Percentiles rank a stretch among this genome's conserved stretches.
These are phyloP conservation scores for Cyathus striatus DNA, from an alignment of 768 basidiomycete genomes.

Conservation along the genomic window DNA sequence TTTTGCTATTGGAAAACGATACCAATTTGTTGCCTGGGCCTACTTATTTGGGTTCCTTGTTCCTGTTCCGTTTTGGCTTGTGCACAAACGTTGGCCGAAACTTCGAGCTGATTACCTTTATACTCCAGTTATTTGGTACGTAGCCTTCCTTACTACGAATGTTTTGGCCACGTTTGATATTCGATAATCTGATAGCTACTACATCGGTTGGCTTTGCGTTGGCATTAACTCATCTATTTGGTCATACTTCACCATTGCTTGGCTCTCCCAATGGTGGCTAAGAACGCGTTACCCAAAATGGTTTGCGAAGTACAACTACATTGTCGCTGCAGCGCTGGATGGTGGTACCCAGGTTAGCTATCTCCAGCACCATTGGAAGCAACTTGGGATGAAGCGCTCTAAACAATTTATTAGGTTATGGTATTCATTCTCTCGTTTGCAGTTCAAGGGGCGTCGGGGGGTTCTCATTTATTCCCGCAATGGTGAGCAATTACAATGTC, in stretches of 20 bases:
- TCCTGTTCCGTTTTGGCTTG: constrained; percentile 50
- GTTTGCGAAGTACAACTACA: constrained; percentile 41
- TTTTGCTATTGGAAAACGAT: constrained; percentile 36
- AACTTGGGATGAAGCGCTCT: background rate
- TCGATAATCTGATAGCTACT: constrained; percentile 24
- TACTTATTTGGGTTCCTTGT: constrained; percentile 44
- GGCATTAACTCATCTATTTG: constrained; percentile 44
- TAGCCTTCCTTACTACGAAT: too few species aligned
- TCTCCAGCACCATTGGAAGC: background rate
- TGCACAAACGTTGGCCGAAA: constrained; percentile 38
- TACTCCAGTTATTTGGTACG: constrained; percentile 40
- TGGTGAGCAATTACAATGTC: constrained; percentile 24
- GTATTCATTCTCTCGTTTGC: constrained; percentile 46
- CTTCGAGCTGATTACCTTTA: constrained; percentile 40
- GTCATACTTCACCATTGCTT: constrained; percentile 35
- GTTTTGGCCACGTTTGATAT: background rate
- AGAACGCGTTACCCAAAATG: constrained; percentile 39
- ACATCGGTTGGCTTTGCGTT: constrained; percentile 43
- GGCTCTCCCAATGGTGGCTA: constrained; percentile 42
- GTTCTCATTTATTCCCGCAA: constrained; percentile 42
- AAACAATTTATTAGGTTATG: constrained; percentile 42
- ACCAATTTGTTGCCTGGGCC: constrained; percentile 45
- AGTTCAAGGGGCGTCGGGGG: constrained; percentile 47
- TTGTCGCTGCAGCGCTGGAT: constrained; percentile 32
- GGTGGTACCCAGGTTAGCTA: constrained; percentile 26